Base-by-base conservation (phyloP, 148 eudicot genomes). In the Amaranthus cruentus region DNA sequence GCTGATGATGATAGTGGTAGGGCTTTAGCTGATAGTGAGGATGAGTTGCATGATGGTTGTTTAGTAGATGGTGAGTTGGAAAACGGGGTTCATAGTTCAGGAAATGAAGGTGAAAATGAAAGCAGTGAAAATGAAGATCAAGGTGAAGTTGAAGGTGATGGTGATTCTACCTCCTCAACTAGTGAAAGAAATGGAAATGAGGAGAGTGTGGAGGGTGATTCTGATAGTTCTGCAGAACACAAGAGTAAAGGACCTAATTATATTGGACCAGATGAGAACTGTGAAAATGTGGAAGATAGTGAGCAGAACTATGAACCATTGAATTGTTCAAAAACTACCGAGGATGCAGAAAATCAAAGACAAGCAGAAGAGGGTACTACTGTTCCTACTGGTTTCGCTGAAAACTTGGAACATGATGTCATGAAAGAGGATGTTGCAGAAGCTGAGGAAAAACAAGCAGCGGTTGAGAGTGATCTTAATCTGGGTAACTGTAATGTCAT, bases 1-100 rank as follows among this genome's bases (percentile, higher is more conserved):
- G 75, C 74, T 73, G 83, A 86, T 72, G 75, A 77, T n/a, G 90
- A 80, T 54, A 69, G 86, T 76, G 75, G 79, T 52, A 81, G 77
- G 77, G 91, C 76, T 76, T 86, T 84, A 5, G 82, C 62, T 82
- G 74, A 76, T 43, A 51, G 65, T 75, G 87, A 80, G 58, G 80
- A 67, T 58, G 83, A 83, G 79, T 74, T 79, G 70, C 75, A 59
- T 63, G 82, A 55, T 75, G 84, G 66, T 70, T 66, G 56, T 55
- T 63, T 46, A 49, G 84, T 70, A 57, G 85, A 76, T 76, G 85
- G 21, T 4, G 62, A 49, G 18, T 72, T 81, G 76, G 80, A 62
- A n/a, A 71, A 55, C 65, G 77, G 56, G 58, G 60, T 66, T 62
- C 83, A 78, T 62, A 66, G 70, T 11, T 62, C 68, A 47, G 81